Evolutionary conservation across 2,329 filamentous ascomycete genomes (phyloP).

Genomic region (Paracoccidioides lutzii): DNA sequence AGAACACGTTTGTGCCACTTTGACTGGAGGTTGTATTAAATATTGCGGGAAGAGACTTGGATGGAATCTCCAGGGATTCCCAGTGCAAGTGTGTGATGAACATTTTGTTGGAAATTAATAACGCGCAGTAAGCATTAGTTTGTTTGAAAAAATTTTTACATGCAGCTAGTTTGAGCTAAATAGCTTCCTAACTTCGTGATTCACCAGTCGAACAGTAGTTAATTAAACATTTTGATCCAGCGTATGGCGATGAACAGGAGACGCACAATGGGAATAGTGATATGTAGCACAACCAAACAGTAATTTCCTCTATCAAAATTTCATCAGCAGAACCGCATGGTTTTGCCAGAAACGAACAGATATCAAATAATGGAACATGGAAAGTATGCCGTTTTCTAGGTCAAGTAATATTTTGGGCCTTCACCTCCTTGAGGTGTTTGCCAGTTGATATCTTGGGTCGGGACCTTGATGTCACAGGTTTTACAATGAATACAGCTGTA

Average conservation of each 20-base stretch:
- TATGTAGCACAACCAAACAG: not conserved
- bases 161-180: not conserved
- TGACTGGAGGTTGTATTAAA: not conserved
- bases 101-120: not conserved
- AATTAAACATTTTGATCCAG: too few relatives aligned
- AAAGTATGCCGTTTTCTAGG: slow-evolving; percentile 20
- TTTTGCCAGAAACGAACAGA: not conserved
- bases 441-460: slow-evolving; percentile 95
- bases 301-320: not conserved
- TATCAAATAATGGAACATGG: not conserved
- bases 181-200: too few relatives aligned
- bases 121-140: not conserved
- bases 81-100: too few relatives aligned
- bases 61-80: not conserved
- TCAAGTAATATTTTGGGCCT: slow-evolving; percentile 53
- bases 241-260: not conserved
- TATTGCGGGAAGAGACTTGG: not conserved
- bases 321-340: not conserved
- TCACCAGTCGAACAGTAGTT: too few relatives aligned
- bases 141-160: not conserved
- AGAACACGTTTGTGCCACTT: not conserved
- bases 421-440: slow-evolving; percentile 86
- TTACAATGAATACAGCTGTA: slow-evolving; percentile 97
- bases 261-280: slow-evolving; percentile 1
- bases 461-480: slow-evolving; percentile 98